Evolutionary conservation across 2,329 filamentous ascomycete genomes (phyloP), one percentile per base, ranked within the genome.

Genomic region (Sporothrix pallida): DNA sequence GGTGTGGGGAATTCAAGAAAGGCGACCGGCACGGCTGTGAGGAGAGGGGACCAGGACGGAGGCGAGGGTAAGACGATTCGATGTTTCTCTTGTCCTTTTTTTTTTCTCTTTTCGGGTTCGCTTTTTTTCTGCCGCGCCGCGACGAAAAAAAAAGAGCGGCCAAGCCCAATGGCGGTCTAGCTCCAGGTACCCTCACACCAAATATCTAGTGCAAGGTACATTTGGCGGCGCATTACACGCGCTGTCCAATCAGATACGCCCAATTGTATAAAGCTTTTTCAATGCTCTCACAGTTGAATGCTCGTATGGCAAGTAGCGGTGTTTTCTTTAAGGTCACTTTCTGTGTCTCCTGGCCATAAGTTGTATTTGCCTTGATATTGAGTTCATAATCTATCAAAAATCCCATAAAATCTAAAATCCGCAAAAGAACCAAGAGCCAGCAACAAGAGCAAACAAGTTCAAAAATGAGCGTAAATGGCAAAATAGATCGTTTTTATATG

Each of bases 171-270:
- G 52, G 52, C 52, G 20, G 9, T 62, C 26, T 42, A 60, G 23
- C 58, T 62, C 26, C 26, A 62, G 31, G 58, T 62, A 62, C 58
- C 58, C 8, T 10, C 13, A 15, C 31, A 42, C 58, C 58, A 56
- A 72, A 54, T 37, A 26, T 50, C 12, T 15, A 26, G 17, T 50
- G 15, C 9, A 56, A 20, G 67, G n/a, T 73, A 73, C 72, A 23
- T 60, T 15, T 15, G 15, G 20, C 52, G 17, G 52, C 20, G 52
- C 52, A 1, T 12, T 17, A n/a, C 26, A 31, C 58, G 26, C 12
- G 31, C 31, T 23, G 12, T 31, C 58, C 58, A 62, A 62, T 62
- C 58, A 62, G 9, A 23, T 4, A 37, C 26, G 5, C 10, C 58
- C 58, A 37, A 62, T 62, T 62, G 12, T 15, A 42, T 2, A 9